phyloP scores from a whole-genome alignment of 192 early-diverging fungal genomes.

The Oehlia diaphana region DNA sequence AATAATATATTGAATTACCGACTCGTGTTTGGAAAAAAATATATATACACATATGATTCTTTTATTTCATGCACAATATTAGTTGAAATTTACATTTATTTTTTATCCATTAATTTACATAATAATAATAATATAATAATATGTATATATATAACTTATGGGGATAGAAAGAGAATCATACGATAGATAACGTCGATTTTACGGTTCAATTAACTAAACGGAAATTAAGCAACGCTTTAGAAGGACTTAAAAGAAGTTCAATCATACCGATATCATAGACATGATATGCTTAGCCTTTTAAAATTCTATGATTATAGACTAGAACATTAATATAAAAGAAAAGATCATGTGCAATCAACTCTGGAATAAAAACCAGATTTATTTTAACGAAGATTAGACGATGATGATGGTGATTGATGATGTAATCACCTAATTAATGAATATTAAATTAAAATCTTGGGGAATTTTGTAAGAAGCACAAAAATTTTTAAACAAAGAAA shows the following conservation, averaged over 20 bases:
- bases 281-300: slow-evolving; percentile 47
- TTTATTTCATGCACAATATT: too few species aligned
- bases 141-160: neutral
- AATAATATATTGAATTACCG: slow-evolving; percentile 49
- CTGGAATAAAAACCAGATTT: slow-evolving; percentile 58
- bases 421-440: slow-evolving; percentile 11
- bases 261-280: too few species aligned
- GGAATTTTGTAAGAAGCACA: slow-evolving; percentile 46
- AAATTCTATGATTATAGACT: slow-evolving; percentile 89
- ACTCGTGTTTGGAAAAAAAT: slow-evolving; percentile 73
- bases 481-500: slow-evolving; percentile 60
- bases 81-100: neutral
- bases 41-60: neutral
- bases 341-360: slow-evolving; percentile 71
- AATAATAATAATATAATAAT: neutral
- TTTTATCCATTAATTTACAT: neutral
- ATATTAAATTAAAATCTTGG: neutral
- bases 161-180: slow-evolving; percentile 74
- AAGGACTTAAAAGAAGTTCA: slow-evolving; percentile 19
- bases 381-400: slow-evolving; percentile 84
- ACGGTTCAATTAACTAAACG: slow-evolving; percentile 59
- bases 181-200: slow-evolving; percentile 66
- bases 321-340: slow-evolving; percentile 85
- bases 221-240: slow-evolving; percentile 70
- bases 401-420: slow-evolving; percentile 47